Evolutionary conservation across 352 stramenopile species (phyloP).

Genomic region (Phytopythium montanum): DNA sequence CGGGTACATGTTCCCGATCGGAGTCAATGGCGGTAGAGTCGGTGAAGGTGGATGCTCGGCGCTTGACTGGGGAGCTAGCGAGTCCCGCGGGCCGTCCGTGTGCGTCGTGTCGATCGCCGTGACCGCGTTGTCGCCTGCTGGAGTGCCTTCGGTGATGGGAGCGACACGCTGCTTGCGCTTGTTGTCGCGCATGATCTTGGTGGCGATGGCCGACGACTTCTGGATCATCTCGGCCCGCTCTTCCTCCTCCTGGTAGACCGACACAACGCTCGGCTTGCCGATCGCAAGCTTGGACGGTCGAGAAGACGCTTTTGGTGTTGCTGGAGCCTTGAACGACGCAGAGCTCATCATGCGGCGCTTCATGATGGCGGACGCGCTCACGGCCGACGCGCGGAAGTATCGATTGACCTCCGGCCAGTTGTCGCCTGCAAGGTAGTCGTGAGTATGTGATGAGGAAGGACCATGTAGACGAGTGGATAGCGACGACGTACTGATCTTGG

Average conservation of each 20-base stretch:
- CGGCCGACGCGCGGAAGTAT: constrained; percentile 43
- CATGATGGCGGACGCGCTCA: constrained; percentile 37
- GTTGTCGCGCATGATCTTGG: constrained; percentile 14
- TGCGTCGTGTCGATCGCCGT: not conserved
- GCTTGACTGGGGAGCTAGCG: not conserved
- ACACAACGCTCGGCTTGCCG: not conserved
- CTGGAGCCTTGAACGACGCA: not conserved
- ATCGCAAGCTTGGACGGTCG: not conserved
- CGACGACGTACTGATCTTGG: constrained; percentile 57
- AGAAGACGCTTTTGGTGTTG: not conserved
- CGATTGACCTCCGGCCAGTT: constrained; percentile 70
- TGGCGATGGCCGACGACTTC: constrained; percentile 27
- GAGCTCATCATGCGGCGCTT: constrained; percentile 14
- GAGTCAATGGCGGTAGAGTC: not conserved
- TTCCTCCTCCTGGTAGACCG: constrained; percentile 21
- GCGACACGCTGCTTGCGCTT: constrained; percentile 6
- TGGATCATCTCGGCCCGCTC: constrained; percentile 22
- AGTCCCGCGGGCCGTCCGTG: not conserved
- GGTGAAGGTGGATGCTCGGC: not conserved
- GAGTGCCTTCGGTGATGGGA: not conserved
- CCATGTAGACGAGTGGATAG: not conserved
- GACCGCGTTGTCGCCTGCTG: not conserved
- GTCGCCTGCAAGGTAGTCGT: constrained; percentile 20
- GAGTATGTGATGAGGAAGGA: not conserved
- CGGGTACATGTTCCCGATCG: not conserved